Conservation (phyloP, 1,284 basidiomycete species). For the Marasmius oreades region DNA sequence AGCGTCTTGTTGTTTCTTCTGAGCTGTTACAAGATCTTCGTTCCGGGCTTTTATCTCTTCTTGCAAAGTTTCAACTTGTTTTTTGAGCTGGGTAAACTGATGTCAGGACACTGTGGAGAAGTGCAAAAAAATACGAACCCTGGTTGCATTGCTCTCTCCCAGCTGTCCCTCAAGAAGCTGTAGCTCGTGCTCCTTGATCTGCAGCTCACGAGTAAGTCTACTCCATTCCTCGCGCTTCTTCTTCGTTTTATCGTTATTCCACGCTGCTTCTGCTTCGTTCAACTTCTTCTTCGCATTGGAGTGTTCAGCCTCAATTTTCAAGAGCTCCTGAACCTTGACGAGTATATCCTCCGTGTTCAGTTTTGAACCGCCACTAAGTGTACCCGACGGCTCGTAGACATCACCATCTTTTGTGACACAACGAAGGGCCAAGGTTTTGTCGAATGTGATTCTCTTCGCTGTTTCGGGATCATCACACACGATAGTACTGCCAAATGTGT, state of each 20-base stretch:
- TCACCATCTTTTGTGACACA: constrained; percentile 96
- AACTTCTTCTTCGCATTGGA: constrained; percentile 56
- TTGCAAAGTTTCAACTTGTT: constrained; percentile 77
- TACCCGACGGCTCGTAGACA: constrained; percentile 95
- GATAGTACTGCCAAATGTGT: constrained; percentile 92
- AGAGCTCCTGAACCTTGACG: constrained; percentile 83
- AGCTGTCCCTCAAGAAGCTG: constrained; percentile 83
- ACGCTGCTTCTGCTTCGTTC: constrained; percentile 44
- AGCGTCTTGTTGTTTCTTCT: constrained; percentile 75
- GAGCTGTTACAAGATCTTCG: constrained; percentile 60
- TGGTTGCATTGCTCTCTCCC: constrained; percentile 84
- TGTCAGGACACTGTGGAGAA: not conserved
- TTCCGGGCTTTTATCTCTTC: constrained; percentile 67
- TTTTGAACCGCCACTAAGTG: constrained; percentile 88
- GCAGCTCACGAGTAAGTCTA: constrained; percentile 66
- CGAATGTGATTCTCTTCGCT: constrained; percentile 89
- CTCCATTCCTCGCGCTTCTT: constrained; percentile 70
- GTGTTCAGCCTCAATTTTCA: constrained; percentile 67
- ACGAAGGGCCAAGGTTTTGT: constrained; percentile 63
- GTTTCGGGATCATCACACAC: constrained; percentile 89
- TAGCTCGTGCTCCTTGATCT: constrained; percentile 89
- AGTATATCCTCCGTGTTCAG: constrained; percentile 76
- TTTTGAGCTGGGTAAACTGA: constrained; percentile 56
- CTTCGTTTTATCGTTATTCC: constrained; percentile 52
- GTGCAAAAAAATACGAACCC: constrained; percentile 46